These are phyloP conservation scores for Gossypium davidsonii DNA, from an alignment of 441 rosid genomes.

Conservation along the genomic window DNA sequence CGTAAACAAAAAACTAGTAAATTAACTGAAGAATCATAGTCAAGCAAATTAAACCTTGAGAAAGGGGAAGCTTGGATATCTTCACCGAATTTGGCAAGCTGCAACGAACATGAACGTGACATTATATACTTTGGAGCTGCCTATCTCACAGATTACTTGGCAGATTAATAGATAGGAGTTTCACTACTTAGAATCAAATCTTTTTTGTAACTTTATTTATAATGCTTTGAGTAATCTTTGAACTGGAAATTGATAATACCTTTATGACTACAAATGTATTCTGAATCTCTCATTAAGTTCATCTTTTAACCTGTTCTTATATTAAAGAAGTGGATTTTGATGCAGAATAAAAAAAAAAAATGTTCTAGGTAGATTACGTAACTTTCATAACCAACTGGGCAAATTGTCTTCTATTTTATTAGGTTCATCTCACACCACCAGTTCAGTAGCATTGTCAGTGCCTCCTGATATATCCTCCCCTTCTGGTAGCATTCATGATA, in stretches of 20 bases:
- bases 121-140: neutral
- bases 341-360: neutral
- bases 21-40: neutral
- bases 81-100: neutral
- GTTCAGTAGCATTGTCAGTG: slow-evolving; percentile 28
- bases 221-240: neutral
- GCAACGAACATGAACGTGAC: neutral
- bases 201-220: neutral
- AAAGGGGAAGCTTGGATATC: neutral
- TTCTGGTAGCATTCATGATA: slow-evolving; percentile 32
- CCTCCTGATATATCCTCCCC: slow-evolving; percentile 34
- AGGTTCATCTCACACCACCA: slow-evolving; percentile 34
- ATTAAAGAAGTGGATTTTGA: neutral
- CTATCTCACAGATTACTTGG: neutral
- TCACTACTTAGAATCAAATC: neutral
- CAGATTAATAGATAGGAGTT: neutral
- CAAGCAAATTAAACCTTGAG: neutral
- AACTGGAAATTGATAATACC: neutral
- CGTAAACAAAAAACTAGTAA: neutral
- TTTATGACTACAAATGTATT: neutral
- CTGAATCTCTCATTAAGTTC: neutral
- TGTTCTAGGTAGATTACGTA: neutral
- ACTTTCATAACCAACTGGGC: neutral
- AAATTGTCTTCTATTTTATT: slow-evolving; percentile 10
- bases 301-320: neutral